These are phyloP conservation scores for Meira nashicola DNA, from an alignment of 1,284 basidiomycete species.

Conservation along the genomic window DNA sequence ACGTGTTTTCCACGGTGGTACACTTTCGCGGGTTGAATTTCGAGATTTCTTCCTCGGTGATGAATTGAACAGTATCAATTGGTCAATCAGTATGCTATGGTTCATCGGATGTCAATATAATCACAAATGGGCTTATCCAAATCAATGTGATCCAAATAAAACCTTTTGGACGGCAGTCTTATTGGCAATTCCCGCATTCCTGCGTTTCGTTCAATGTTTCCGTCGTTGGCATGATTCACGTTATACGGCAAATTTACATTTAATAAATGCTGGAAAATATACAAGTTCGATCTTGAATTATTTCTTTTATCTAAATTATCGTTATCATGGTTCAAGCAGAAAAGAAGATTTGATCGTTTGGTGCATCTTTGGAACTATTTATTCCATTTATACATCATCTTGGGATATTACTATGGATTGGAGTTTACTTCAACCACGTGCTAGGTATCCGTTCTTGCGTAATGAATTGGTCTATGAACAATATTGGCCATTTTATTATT, in stretches of 20 bases:
- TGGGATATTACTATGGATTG: conserved; percentile 67
- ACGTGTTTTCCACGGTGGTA: conserved; percentile 63
- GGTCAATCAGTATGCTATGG: conserved; percentile 55
- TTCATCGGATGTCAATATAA: conserved; percentile 67
- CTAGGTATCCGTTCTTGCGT: conserved; percentile 66
- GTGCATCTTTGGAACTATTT: conserved; percentile 62
- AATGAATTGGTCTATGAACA: conserved; percentile 59
- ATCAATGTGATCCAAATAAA: conserved; percentile 31
- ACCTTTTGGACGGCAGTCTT: conserved; percentile 56
- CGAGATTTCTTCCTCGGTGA: conserved; percentile 53
- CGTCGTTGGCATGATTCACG: conserved; percentile 76
- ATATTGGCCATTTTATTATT: conserved; percentile 55
- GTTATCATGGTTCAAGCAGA: conserved; percentile 30
- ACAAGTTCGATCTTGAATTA: conserved; percentile 20
- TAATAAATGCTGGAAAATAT: conserved; percentile 65
- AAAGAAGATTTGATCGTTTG: conserved; percentile 24
- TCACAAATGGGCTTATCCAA: conserved; percentile 56
- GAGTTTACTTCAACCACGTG: conserved; percentile 64
- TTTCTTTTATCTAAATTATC: conserved; percentile 49
- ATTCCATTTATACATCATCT: conserved; percentile 66
- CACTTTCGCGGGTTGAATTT: conserved; percentile 55
- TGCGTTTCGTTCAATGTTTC: conserved; percentile 77
- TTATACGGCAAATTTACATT: conserved; percentile 63
- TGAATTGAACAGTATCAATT: conserved; percentile 52
- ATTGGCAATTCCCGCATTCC: conserved; percentile 64